Evolutionary conservation across 805 yeast genomes (phyloP), one percentile per base, ranked within the genome.

Genomic region (Clavispora santaluciae): DNA sequence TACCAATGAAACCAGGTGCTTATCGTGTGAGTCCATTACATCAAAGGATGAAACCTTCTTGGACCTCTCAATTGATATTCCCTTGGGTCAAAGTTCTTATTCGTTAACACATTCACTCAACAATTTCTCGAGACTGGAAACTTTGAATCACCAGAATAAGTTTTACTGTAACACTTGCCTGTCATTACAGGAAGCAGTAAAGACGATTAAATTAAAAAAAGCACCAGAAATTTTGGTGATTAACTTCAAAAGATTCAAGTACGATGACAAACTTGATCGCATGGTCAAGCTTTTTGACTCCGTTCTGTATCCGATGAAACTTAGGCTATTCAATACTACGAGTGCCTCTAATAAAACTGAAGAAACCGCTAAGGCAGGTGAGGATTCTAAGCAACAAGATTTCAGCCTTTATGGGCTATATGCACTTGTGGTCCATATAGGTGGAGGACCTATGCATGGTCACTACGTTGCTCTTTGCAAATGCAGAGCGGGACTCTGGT

Each of bases 391-490:
- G 15, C 52, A 74, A 35, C 78, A 76, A 51, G 63, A 60, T 22
- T 60, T 60, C 39, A 52, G 59, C 9, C 69, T 81, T 15, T 93
- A 89, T 55, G 96, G 90, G 53, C 65, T 93, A 38, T 83, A 80
- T 47, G 87, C 91, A 0, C 81, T 91, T 33, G 93, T 93, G 10
- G 89, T 93, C 9, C 99, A 93, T 57, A 81, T 93, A 50, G 99
- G 99, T 5, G 95, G 96, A 4, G 97, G 98, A 0, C 97, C 98
- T 1, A 89, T 88, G 67, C 96, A 90, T 63, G 99, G 99, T 0
- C 99, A 93, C 59, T 93, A 93, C 60, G 91, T 93, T 8, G 76
- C 95, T 0, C 67, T 93, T 5, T 83, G 93, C 44, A 88, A 88
- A 56, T 83, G 89, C 5, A 80, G 76, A 40, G 71, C 75, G 17